Conservation (phyloP, 495 filamentous ascomycete species). For the Cercophora samala region DNA sequence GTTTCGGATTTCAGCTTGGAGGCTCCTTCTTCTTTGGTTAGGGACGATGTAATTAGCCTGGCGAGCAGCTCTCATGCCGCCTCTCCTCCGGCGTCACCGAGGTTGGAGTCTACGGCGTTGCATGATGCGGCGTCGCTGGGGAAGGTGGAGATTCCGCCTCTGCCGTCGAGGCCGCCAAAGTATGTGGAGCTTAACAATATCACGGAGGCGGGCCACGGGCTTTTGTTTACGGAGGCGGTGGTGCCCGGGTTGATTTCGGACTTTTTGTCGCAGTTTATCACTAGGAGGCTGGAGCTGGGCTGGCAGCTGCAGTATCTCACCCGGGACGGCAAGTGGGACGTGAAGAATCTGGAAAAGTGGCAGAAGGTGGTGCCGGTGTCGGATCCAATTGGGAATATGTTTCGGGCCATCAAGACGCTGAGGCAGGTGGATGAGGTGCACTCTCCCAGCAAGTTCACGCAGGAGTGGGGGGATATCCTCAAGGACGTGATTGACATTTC, state of each 20-base stretch:
- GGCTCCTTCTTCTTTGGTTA: too few species aligned
- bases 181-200: constrained; percentile 68
- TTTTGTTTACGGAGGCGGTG: constrained; percentile 75
- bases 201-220: constrained; percentile 73
- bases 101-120: constrained; percentile 2
- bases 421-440: constrained; percentile 83
- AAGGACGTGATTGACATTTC: constrained; percentile 83
- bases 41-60: too few species aligned
- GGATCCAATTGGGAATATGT: constrained; percentile 67
- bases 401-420: constrained; percentile 84
- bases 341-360: constrained; percentile 96
- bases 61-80: too few species aligned
- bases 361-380: constrained; percentile 73
- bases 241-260: constrained; percentile 78
- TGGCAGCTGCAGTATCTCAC: constrained; percentile 90
- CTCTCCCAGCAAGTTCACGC: constrained; percentile 68
- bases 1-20: too few species aligned
- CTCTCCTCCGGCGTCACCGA: constrained; percentile 25
- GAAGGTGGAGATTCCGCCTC: constrained; percentile 38
- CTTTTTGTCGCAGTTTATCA: constrained; percentile 72
- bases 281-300: constrained; percentile 70
- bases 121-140: too few species aligned
- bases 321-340: constrained; percentile 92
- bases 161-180: constrained; percentile 42
- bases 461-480: constrained; percentile 60